Conservation (phyloP, 768 basidiomycete genomes). For the Agaricus bisporus region DNA sequence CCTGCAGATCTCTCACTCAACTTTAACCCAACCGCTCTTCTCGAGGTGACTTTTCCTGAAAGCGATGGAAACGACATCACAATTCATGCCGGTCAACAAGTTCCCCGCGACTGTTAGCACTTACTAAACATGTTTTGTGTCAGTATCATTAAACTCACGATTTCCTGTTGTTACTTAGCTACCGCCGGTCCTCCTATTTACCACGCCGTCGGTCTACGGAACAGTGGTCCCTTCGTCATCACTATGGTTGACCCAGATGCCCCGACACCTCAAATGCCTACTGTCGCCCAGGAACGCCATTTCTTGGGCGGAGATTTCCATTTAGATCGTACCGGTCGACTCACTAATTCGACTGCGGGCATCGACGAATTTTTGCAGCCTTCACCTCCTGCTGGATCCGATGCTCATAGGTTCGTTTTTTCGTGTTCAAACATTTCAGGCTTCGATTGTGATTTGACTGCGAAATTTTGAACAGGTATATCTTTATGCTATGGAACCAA, state of each 20-base stretch:
- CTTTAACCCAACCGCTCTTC: conserved; percentile 19
- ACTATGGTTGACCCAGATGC: conserved; percentile 44
- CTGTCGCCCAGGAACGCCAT: conserved; percentile 38
- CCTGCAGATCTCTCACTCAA: conserved; percentile 16
- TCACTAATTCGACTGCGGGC: conserved; percentile 33
- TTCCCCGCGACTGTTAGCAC: conserved; percentile 12
- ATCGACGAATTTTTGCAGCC: conserved; percentile 34
- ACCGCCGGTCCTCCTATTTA: conserved; percentile 33
- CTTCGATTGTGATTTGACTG: too few relatives aligned
- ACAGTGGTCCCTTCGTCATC: conserved; percentile 38
- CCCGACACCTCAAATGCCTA: conserved; percentile 42
- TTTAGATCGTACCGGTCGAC: neutral
- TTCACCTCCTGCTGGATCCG: conserved; percentile 14
- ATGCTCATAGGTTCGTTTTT: neutral
- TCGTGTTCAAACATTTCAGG: too few relatives aligned
- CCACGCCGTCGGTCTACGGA: conserved; percentile 18
- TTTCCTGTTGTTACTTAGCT: conserved; percentile 16
- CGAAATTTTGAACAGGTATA: conserved; percentile 25
- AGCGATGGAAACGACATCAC: conserved; percentile 11
- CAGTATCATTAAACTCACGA: neutral
- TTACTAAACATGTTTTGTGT: neutral
- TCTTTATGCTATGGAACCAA: conserved; percentile 43
- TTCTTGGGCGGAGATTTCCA: conserved; percentile 40
- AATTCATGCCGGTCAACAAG: conserved; percentile 19
- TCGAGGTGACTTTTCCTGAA: conserved; percentile 21